Conservation (phyloP, 2,329 filamentous ascomycete species). For the Trichoderma sp. region DNA sequence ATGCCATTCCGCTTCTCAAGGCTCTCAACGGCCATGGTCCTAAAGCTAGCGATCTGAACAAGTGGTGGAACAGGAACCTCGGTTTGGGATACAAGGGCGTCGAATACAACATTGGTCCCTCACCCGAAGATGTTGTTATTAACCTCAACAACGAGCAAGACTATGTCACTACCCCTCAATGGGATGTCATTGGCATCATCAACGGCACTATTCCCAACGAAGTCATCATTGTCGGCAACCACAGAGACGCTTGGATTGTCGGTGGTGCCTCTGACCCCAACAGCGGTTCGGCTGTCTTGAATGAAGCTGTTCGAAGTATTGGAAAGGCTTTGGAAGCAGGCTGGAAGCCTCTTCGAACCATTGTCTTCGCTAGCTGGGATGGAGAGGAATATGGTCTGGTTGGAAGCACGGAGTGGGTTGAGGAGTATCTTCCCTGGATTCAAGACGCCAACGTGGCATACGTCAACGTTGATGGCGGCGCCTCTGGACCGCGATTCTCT, state of each 20-base stretch:
- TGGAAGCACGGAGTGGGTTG: slow-evolving; percentile 90
- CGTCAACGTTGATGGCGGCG: slow-evolving; percentile 80
- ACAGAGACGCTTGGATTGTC: slow-evolving; percentile 86
- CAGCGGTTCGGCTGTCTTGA: slow-evolving; percentile 76
- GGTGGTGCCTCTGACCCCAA: slow-evolving; percentile 85
- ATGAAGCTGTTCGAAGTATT: slow-evolving; percentile 76
- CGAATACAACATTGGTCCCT: slow-evolving; percentile 81
- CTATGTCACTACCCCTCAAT: slow-evolving; percentile 78
- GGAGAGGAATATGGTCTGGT: slow-evolving; percentile 84
- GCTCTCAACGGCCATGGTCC: slow-evolving; percentile 88
- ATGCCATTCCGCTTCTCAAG: slow-evolving; percentile 84
- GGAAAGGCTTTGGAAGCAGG: slow-evolving; percentile 65
- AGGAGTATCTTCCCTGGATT: slow-evolving; percentile 85
- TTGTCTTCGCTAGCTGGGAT: slow-evolving; percentile 85
- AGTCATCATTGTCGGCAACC: slow-evolving; percentile 88
- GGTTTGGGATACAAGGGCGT: slow-evolving; percentile 80
- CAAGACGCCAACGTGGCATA: slow-evolving; percentile 73
- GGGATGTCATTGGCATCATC: slow-evolving; percentile 91
- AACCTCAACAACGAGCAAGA: slow-evolving; percentile 79
- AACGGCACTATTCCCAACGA: slow-evolving; percentile 85
- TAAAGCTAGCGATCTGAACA: slow-evolving; percentile 70
- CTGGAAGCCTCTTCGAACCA: slow-evolving; percentile 71
- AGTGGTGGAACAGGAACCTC: slow-evolving; percentile 68
- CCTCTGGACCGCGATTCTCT: slow-evolving; percentile 63
- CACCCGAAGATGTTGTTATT: slow-evolving; percentile 69